Conservation (phyloP, 495 filamentous ascomycete species). For the Neurospora hispaniola region DNA sequence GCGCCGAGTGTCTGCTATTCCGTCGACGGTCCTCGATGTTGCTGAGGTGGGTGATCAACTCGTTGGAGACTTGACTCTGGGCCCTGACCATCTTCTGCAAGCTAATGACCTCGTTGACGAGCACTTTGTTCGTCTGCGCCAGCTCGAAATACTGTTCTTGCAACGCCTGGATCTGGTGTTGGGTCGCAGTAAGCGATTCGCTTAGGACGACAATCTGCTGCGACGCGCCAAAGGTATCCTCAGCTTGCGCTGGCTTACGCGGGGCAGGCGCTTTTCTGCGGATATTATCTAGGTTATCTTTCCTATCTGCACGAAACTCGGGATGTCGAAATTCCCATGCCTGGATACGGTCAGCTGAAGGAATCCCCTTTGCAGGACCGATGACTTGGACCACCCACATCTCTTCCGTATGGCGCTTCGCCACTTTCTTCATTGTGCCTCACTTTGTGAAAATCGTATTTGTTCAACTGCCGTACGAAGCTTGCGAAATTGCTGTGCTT, state of each 20-base stretch:
- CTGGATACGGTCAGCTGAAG: constrained; percentile 34
- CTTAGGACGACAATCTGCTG: constrained; percentile 88
- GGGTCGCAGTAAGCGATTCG: constrained; percentile 77
- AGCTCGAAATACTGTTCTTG: constrained; percentile 79
- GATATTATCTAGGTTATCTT: constrained; percentile 95
- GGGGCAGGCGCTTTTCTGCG: constrained; percentile 90
- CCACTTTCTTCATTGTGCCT: constrained; percentile 91
- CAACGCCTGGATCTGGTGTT: constrained; percentile 80
- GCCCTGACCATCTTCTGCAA: constrained; percentile 85
- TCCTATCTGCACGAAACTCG: constrained; percentile 90
- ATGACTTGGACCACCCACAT: constrained; percentile 48
- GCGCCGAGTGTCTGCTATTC: constrained; percentile 30
- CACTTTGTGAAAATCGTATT: constrained; percentile 99
- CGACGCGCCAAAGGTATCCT: constrained; percentile 60
- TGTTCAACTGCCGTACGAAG: constrained; percentile 97
- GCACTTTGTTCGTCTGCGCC: constrained; percentile 71
- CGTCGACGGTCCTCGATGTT: constrained; percentile 35
- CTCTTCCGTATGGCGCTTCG: constrained; percentile 80
- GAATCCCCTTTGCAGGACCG: background rate
- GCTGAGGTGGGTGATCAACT: constrained; percentile 40
- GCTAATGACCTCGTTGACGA: constrained; percentile 76
- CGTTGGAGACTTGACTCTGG: constrained; percentile 43
- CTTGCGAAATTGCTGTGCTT: constrained; percentile 99
- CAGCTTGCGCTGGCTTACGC: constrained; percentile 56
- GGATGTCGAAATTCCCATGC: constrained; percentile 98